Percentiles rank a stretch among this genome's conserved stretches.
phyloP scores from a whole-genome alignment of 2,329 filamentous ascomycete species.

The Aureobasidium mangrovei region DNA sequence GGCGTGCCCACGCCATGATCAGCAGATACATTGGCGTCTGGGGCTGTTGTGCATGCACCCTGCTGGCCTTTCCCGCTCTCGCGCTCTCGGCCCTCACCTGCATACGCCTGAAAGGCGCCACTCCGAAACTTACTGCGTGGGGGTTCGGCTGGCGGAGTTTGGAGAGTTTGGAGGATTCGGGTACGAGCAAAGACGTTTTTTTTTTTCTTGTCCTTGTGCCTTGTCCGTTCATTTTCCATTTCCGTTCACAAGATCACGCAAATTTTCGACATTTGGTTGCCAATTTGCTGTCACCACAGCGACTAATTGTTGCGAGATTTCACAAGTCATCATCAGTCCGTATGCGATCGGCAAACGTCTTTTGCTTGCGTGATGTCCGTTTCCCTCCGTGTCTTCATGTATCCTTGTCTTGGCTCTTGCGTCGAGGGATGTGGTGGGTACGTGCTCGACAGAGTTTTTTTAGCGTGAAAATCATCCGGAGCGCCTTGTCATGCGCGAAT shows the following conservation, averaged over 20 bases:
- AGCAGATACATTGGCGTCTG: conserved; percentile 13
- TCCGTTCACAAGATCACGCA: background rate
- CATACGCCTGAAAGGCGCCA: conserved; percentile 9
- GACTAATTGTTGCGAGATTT: background rate
- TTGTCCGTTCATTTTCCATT: conserved; percentile 2
- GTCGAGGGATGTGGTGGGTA: background rate
- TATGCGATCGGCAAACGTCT: conserved; percentile 10
- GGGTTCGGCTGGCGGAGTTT: conserved; percentile 6
- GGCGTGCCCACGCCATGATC: conserved; percentile 12
- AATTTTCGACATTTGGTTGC: background rate
- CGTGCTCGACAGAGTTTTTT: conserved; percentile 13
- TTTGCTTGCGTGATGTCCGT: conserved; percentile 13
- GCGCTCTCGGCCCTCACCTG: conserved; percentile 12
- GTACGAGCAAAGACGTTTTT: conserved; percentile 11
- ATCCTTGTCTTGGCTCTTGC: conserved; percentile 8
- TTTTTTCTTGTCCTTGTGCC: background rate
- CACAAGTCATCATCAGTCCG: background rate
- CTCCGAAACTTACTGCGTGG: conserved; percentile 11
- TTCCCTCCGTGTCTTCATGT: conserved; percentile 9
- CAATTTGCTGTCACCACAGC: background rate
- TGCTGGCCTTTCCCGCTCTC: conserved; percentile 11
- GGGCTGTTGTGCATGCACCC: conserved; percentile 13
- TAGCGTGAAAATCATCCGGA: conserved; percentile 11
- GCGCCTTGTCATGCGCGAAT: conserved; percentile 11
- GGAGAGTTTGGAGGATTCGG: conserved; percentile 4